Evolutionary conservation across 2,329 filamentous ascomycete genomes (phyloP).

Genomic region (Aspergillus intermedius): DNA sequence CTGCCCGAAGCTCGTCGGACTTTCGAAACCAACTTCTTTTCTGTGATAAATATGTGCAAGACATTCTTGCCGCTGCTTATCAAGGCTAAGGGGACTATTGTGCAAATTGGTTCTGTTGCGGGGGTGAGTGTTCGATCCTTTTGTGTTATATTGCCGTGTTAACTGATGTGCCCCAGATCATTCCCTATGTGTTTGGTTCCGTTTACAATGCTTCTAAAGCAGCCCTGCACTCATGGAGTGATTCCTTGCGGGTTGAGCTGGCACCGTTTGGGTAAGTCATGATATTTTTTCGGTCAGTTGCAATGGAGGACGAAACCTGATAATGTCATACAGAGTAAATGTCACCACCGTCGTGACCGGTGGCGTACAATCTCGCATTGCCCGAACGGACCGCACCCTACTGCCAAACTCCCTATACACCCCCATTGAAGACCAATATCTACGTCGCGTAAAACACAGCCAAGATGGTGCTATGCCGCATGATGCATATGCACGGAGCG

Average conservation of each 20-base stretch:
- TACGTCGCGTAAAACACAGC: slow-evolving; percentile 46
- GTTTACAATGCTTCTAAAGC: slow-evolving; percentile 56
- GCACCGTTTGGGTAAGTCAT: slow-evolving; percentile 39
- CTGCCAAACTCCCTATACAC: slow-evolving; percentile 46
- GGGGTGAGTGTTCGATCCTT: slow-evolving; percentile 19
- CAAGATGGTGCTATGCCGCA: slow-evolving; percentile 49
- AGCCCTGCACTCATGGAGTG: slow-evolving; percentile 52
- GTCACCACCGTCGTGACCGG: slow-evolving; percentile 54
- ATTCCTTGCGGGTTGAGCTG: slow-evolving; percentile 54
- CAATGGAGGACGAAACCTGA: background rate
- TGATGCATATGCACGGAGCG: slow-evolving; percentile 48
- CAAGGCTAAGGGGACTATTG: slow-evolving; percentile 38
- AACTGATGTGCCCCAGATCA: slow-evolving; percentile 20
- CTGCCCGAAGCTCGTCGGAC: slow-evolving; percentile 40
- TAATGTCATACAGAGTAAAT: slow-evolving; percentile 32
- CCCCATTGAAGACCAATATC: slow-evolving; percentile 48
- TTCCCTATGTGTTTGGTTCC: slow-evolving; percentile 41
- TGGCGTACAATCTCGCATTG: slow-evolving; percentile 54
- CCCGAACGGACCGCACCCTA: slow-evolving; percentile 45
- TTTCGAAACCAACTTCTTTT: slow-evolving; percentile 53
- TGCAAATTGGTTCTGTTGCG: slow-evolving; percentile 42
- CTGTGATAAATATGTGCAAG: slow-evolving; percentile 53
- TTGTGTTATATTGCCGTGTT: background rate
- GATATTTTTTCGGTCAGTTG: background rate
- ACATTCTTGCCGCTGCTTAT: slow-evolving; percentile 51